These are phyloP conservation scores for Stachybotrys chartarum DNA, from an alignment of 2,329 filamentous ascomycete species.

Conservation along the genomic window DNA sequence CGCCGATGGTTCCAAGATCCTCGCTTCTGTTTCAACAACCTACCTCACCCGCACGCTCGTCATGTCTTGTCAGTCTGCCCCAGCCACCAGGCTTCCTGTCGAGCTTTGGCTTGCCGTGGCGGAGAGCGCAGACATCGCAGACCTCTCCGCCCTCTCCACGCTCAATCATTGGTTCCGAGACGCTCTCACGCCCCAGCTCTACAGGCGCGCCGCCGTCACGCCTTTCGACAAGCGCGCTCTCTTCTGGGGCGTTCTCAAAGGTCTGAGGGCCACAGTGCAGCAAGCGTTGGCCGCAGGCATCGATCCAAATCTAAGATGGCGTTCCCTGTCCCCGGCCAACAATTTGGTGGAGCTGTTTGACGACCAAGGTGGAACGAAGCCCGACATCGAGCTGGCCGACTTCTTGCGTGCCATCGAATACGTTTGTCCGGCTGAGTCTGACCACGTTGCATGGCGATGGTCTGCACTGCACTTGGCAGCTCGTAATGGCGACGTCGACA, in stretches of 20 bases:
- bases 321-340: background rate
- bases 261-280: background rate
- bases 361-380: background rate
- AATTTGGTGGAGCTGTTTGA: background rate
- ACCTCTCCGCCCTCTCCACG: background rate
- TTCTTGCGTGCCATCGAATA: background rate
- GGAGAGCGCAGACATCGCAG: background rate
- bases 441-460: background rate
- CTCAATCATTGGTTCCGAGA: background rate
- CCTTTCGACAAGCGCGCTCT: background rate
- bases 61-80: too few species aligned
- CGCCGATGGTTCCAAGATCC: too few species aligned
- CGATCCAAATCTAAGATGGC: background rate
- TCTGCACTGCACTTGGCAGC: background rate
- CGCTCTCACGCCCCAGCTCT: background rate
- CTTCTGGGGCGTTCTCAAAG: background rate
- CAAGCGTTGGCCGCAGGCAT: background rate
- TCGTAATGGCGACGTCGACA: background rate
- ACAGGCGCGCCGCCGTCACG: background rate
- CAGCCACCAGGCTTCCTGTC: background rate
- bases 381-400: background rate
- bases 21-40: too few species aligned
- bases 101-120: background rate
- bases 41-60: too few species aligned
- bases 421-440: background rate